Conservation (phyloP, 306 rosid genomes). For the Argentina anserina region DNA sequence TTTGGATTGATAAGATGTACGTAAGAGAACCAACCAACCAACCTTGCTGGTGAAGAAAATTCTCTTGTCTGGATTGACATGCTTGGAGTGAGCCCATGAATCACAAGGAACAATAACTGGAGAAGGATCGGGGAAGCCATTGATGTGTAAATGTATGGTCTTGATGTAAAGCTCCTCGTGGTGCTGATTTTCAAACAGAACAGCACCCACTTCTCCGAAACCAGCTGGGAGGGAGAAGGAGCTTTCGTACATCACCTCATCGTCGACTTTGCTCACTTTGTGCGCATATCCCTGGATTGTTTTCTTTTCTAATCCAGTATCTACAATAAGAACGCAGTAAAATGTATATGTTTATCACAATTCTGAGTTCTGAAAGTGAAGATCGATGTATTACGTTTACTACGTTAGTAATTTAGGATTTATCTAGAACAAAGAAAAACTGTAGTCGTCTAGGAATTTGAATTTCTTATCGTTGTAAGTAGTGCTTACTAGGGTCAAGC, state of each 20-base stretch:
- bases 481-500: slow-evolving; percentile 31
- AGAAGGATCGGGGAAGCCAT: slow-evolving; percentile 35
- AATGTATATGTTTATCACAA: too few species aligned
- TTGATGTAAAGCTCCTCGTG: slow-evolving; percentile 60
- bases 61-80: slow-evolving; percentile 43
- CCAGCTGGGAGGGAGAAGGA: slow-evolving; percentile 43
- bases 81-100: slow-evolving; percentile 71
- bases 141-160: slow-evolving; percentile 30
- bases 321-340: background rate
- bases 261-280: slow-evolving; percentile 22
- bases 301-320: background rate
- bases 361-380: too few species aligned
- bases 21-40: background rate
- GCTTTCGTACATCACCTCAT: slow-evolving; percentile 38
- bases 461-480: too few species aligned
- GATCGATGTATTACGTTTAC: too few species aligned
- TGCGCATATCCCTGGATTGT: slow-evolving; percentile 38
- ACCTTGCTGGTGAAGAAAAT: slow-evolving; percentile 63
- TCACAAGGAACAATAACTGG: slow-evolving; percentile 30
- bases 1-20: too few species aligned
- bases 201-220: slow-evolving; percentile 61
- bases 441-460: too few species aligned
- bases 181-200: slow-evolving; percentile 62
- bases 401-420: too few species aligned
- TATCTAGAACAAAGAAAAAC: background rate